Base-by-base conservation (phyloP, 2,329 filamentous ascomycete genomes). In the Nectriaceae sp. region DNA sequence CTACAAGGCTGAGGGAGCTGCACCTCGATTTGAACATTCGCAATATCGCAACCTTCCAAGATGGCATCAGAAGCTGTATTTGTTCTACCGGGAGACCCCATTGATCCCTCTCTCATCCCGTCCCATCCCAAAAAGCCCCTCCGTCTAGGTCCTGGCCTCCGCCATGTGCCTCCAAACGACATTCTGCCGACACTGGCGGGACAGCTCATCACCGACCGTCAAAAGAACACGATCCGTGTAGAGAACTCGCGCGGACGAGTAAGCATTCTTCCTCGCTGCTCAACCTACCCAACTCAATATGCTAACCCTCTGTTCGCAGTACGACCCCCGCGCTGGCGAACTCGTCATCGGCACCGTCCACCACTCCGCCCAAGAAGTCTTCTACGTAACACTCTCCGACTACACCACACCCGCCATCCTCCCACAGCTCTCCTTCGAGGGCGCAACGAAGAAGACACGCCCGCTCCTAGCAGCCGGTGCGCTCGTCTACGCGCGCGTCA, bases 381-480 rank as follows among this genome's bases (percentile, higher is more conserved):
- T 89, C 77, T 85, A 88, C 69, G 91, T 91, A 68, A 78, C 80
- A 58, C 78, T 97, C 44, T 87, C 89, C 21, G 77, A 84, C 46
- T 80, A 84, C 64, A 80, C 80, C 4, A 64, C 77, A 2, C 72
- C 80, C 49, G 90, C 89, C 1, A 75, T 89, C 16, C 83, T 97
- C 1, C 90, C 89, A 0, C 89, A 96, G 57, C 79, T 97, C 18
- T 84, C 91, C n/a, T 99, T 99, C 68, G 93, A 97, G 70, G 85
- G 85, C 54, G 94, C 91, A 16, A 90, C 88, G 38, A 94, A 92
- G 70, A 97, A 97, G 74, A 96, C 90, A 3, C 81, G 92, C 2
- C 94, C 94, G 0, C 79, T 89, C 55, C 80, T 97, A 37, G 75
- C 78, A 21, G 65, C 83, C 13, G 90, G 90, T 31, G 84, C 90